Conservation (phyloP, 2,329 filamentous ascomycete species). For the Penicillium crustosum region DNA sequence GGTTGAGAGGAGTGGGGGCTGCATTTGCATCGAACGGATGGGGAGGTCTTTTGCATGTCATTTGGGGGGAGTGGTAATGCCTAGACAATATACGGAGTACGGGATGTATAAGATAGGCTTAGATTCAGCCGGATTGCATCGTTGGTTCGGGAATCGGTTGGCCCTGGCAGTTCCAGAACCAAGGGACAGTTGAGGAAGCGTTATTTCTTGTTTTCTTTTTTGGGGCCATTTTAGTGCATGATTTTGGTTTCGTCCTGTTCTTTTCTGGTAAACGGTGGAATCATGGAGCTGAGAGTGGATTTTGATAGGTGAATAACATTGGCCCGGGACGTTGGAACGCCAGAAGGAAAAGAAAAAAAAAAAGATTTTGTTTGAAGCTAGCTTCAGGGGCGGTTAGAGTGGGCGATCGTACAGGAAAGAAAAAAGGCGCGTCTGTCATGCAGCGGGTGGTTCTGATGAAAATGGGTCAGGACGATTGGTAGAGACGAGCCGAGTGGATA, state of each 20-base stretch:
- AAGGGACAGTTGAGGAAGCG: constrained; percentile 22
- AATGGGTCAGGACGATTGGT: constrained; percentile 5
- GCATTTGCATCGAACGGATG: constrained; percentile 6
- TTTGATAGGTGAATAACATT: constrained; percentile 5
- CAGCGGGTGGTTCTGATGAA: constrained; percentile 8
- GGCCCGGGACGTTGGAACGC: constrained; percentile 16
- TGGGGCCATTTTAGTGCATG: background rate
- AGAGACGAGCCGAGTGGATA: constrained; percentile 7
- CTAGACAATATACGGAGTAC: background rate
- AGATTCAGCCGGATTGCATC: constrained; percentile 3
- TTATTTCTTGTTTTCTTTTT: constrained; percentile 14
- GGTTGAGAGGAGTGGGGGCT: constrained; percentile 10
- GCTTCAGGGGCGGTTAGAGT: constrained; percentile 15
- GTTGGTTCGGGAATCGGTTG: constrained; percentile 19
- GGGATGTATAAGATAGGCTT: constrained; percentile 3
- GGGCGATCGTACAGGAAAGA: constrained; percentile 6
- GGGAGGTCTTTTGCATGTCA: background rate
- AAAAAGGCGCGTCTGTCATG: constrained; percentile 11
- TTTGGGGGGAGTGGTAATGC: background rate
- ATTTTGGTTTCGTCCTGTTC: constrained; percentile 8
- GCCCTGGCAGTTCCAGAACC: constrained; percentile 25
- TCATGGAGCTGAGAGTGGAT: constrained; percentile 10
- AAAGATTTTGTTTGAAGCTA: constrained; percentile 28
- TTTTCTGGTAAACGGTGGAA: constrained; percentile 12
- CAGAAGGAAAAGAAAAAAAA: background rate